A percentile compares a stretch with the other conserved stretches of the same genome.
phyloP scores from a whole-genome alignment of 2,329 filamentous ascomycete species.

The Cladosporium sp. region DNA sequence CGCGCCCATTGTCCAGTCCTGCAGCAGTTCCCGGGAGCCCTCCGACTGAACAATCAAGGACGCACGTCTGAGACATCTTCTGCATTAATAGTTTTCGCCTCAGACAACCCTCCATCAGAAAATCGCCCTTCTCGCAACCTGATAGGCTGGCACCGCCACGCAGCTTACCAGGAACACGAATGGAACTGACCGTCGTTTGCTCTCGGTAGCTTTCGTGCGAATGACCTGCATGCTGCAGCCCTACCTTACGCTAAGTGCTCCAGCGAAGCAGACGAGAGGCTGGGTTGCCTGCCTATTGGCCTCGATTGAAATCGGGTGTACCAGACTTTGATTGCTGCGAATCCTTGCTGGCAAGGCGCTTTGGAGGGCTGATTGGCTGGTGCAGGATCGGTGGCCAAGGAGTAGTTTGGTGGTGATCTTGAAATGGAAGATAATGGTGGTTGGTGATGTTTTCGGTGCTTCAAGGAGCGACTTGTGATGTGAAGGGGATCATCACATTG shows the following conservation, averaged over 20 bases:
- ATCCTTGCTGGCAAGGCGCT: neutral
- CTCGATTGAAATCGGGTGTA: neutral
- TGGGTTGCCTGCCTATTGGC: neutral
- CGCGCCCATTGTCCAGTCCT: neutral
- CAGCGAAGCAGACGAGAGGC: neutral
- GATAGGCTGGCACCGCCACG: conserved; percentile 12
- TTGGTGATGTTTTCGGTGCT: neutral
- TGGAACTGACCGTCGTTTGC: neutral
- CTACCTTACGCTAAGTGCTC: conserved; percentile 4
- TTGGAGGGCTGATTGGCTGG: neutral
- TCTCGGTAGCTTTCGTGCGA: neutral
- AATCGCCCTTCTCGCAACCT: neutral
- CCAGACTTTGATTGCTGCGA: conserved; percentile 1
- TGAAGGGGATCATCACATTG: neutral
- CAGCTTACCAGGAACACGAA: conserved; percentile 1
- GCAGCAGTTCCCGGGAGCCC: neutral
- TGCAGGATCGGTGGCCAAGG: neutral
- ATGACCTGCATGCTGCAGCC: conserved; percentile 15
- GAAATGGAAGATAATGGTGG: neutral
- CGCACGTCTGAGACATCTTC: conserved; percentile 2
- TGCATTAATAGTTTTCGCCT: conserved; percentile 12
- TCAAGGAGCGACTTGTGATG: neutral
- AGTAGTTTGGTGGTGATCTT: neutral
- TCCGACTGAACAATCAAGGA: conserved; percentile 11
- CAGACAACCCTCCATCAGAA: conserved; percentile 10